These are phyloP conservation scores for Smittium culicis DNA, from an alignment of 371 early-diverging fungal species.

Conservation along the genomic window DNA sequence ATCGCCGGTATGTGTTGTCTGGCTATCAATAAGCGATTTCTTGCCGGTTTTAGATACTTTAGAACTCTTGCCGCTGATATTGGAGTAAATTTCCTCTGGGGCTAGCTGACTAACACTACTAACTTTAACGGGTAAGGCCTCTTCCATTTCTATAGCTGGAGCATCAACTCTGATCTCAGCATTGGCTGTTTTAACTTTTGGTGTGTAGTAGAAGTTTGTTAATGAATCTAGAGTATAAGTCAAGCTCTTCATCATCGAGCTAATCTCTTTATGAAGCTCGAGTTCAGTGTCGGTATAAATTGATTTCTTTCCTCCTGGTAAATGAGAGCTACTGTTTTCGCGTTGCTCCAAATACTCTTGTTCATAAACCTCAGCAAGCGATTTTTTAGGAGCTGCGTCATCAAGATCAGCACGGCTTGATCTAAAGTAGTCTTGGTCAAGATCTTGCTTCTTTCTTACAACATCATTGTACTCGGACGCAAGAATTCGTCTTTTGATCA, in stretches of 20 bases:
- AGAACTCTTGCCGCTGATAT: conserved; percentile 36
- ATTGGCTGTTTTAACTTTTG: conserved; percentile 38
- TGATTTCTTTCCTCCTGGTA: not conserved
- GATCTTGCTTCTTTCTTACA: conserved; percentile 56
- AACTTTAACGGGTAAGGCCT: conserved; percentile 78
- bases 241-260: conserved; percentile 50
- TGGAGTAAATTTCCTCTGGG: conserved; percentile 80
- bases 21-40: not conserved
- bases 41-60: conserved; percentile 4
- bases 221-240: conserved; percentile 77
- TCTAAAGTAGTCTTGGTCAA: conserved; percentile 31
- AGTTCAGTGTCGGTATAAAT: not conserved
- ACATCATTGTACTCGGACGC: conserved; percentile 84
- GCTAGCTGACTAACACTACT: conserved; percentile 69
- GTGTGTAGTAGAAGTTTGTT: conserved; percentile 83
- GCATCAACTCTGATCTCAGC: conserved; percentile 63
- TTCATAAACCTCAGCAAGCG: conserved; percentile 84
- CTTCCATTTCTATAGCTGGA: conserved; percentile 88
- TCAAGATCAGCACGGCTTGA: conserved; percentile 65
- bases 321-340: conserved; percentile 23
- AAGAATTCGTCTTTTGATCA: conserved; percentile 82
- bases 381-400: conserved; percentile 68
- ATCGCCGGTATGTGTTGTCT: not conserved
- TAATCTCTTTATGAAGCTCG: conserved; percentile 66
- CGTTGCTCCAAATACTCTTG: conserved; percentile 61